Base-by-base conservation (phyloP, 208 protist genomes). In the Trypanosoma cruzi region DNA sequence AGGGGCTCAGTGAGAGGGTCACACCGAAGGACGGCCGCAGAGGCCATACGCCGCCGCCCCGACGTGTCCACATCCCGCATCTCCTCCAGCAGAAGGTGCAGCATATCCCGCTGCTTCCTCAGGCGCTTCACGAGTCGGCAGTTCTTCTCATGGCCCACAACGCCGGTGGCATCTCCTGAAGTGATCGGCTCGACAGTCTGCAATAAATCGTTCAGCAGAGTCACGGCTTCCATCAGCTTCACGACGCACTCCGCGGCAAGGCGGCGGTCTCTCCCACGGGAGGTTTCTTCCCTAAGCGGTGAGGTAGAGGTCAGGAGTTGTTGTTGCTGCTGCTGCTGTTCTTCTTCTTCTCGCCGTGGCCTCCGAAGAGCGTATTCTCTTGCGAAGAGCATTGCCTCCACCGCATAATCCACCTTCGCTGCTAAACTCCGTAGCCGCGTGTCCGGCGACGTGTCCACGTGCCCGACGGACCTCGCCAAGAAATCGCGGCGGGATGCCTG, bases 361-460 rank as follows among this genome's bases (percentile, higher is more conserved):
- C 50, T 8, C n/a, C 52, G 46, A 40, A 73, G 5, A 26, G 52
- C 58, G 32, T 60, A n/a, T 3, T 73, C 58, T 8, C 59, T 31
- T 22, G 59, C 59, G 49, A 24, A 66, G 26, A 65, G 68, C 46
- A 73, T 32, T 11, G 48, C 68, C 4, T 57, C 36, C 7, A 65
- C 10, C 7, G 58, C 68, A 49, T 26, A 42, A 11, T 28, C 28
- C 8, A 73, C 49, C 14, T n/a, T 22, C 0, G 18, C 54, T n/a
- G 6, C 64, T 18, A 60, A 2, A 11, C 4, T 18, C 28, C 16
- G 64, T 20, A 69, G 28, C 0, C 46, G 31, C 31, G 24, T 20
- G 10, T 49, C n/a, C 31, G 14, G 48, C 37, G 11, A 24, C 63
- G 36, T 22, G 13, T 54, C 44, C 24, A 18, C 34, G 44, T 13